Base-by-base conservation (phyloP, 2,329 filamentous ascomycete genomes). In the Ascochyta rabiei region DNA sequence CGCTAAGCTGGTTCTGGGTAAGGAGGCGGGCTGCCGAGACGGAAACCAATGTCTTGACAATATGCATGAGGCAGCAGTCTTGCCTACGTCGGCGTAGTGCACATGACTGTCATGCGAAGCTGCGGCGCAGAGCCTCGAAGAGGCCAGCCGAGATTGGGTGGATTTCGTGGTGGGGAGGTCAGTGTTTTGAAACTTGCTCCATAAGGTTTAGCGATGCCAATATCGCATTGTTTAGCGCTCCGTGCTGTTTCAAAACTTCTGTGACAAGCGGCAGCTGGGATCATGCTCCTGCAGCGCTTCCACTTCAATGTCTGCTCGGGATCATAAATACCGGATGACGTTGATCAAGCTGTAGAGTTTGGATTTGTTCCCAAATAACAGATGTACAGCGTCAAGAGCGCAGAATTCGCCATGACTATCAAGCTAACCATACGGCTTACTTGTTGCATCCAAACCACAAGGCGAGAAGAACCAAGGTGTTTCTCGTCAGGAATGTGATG, bases 171-270 rank as follows among this genome's bases (percentile, higher is more conserved):
- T 60, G 63, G 62, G 57, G 59, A 59, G 56, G 57, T 56, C 53
- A 56, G 48, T 56, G 64, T 66, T 66, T 68, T 60, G 57, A 63
- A 63, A 60, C 55, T 37, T 28, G 46, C 50, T 50, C n/a, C 18
- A 62, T 46, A 33, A 24, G 61, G 58, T 16, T 57, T 64, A 64
- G 65, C 45, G 53, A 50, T 37, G 28, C 42, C 26, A 49, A 52
- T 53, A 50, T 53, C 24, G 51, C 53, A 42, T 53, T 37, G 39
- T 26, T 59, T 57, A 56, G 62, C 61, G 60, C 62, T 53, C 38
- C 34, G 23, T 53, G 37, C 16, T 59, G 63, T 68, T 67, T 68
- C 65, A 68, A 65, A 64, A 62, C 53, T 48, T 39, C 48, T 50
- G 30, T 51, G 19, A 58, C 57, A 53, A 35, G 63, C 59, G 57